Conservation (phyloP, 2,329 filamentous ascomycete species). For the Fusarium devonianum region DNA sequence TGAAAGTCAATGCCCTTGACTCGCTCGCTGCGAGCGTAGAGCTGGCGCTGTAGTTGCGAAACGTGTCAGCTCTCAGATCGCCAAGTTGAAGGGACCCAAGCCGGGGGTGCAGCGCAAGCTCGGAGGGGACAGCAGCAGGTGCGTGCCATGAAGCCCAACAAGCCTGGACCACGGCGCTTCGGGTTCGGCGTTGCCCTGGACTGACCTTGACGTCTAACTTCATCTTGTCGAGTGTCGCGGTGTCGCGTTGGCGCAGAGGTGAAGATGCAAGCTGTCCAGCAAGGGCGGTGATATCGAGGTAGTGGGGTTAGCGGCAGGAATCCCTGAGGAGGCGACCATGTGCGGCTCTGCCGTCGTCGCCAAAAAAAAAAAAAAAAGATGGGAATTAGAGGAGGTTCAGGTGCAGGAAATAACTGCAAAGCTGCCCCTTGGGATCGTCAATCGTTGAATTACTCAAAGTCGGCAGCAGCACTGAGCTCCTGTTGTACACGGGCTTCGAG, state of each 20-base stretch:
- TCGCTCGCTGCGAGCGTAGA: constrained; percentile 83
- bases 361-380: no score
- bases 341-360: constrained; percentile 24
- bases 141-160: not conserved
- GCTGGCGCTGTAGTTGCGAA: constrained; percentile 51
- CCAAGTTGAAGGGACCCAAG: constrained; percentile 8
- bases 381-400: not conserved
- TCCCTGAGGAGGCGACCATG: constrained; percentile 41
- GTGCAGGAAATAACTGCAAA: not conserved
- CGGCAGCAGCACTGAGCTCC: constrained; percentile 33
- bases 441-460: constrained; percentile 27
- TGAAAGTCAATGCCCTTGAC: constrained; percentile 99
- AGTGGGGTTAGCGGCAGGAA: constrained; percentile 41
- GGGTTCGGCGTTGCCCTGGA: no score
- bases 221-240: constrained; percentile 45
- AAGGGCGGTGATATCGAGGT: constrained; percentile 42
- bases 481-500: constrained; percentile 36
- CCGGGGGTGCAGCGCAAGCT: not conserved
- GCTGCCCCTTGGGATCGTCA: constrained; percentile 26
- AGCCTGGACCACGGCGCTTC: no score
- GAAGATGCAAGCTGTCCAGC: constrained; percentile 43
- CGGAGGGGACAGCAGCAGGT: not conserved
- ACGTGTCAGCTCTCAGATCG: constrained; percentile 39
- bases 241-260: constrained; percentile 37
- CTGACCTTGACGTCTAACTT: constrained; percentile 54